Base-by-base conservation (phyloP, 73 alveolate genomes). In the Symbiodinium natans region DNA sequence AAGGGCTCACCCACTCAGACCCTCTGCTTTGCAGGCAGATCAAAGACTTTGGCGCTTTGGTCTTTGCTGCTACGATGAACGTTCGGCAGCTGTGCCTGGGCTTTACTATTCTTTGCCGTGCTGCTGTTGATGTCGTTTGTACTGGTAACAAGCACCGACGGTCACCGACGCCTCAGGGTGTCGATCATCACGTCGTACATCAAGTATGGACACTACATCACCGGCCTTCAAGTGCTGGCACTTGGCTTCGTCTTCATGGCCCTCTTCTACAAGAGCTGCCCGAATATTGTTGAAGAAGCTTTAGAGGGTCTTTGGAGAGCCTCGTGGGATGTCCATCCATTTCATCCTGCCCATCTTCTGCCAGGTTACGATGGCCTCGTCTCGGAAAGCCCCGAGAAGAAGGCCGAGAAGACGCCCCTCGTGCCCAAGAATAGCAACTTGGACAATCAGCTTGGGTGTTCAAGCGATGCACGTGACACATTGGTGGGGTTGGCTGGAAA, bases 11-110 rank as follows among this genome's bases (percentile, higher is more conserved):
- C 13, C 59, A 46, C 59, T 46, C 13, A 13, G 13, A 46, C 13
- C 21, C 59, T 46, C 6, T 9, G 21, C 6, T 9, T 46, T 13
- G 21, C 59, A 90, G 88, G 86, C 98, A 92, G 63, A 80, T 92
- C 34, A 74, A 92, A 42, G 98, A 92, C 41, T 92, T 92, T 52
- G 98, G 98, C n/a, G 98, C 98, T 2, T 54, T 92, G 41, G 98
- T 92, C 33, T 92, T 92, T 77, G 98, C 98, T 8, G 98, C 98
- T 25, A 92, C 98, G 41, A 92, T 92, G 98, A 92, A 92, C 23
- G 98, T 92, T 10, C 92, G 98, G 38, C 98, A 92, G 68, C 41
- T 77, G 94, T 42, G 41, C 27, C 94, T 87, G 40, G 83, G 40
- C 54, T 25, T 33, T 34, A 41, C 75, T 9, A 3, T 11, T 3